Evolutionary conservation across 257 asterid genomes (phyloP).

Genomic region (Nicotiana benthamiana): DNA sequence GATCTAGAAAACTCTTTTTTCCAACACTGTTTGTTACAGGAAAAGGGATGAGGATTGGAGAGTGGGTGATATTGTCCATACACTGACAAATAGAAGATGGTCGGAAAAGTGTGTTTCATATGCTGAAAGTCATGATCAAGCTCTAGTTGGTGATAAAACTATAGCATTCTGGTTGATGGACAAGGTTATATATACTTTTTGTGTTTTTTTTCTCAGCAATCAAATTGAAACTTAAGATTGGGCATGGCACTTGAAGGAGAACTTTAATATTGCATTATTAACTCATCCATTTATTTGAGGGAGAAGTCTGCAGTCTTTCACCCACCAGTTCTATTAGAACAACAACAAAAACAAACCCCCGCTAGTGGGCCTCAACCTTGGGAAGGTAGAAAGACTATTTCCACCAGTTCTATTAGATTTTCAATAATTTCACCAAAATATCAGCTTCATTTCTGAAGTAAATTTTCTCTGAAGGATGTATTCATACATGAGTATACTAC

Average conservation of each 20-base stretch:
- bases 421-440: background rate
- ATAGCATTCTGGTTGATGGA: slow-evolving; percentile 99
- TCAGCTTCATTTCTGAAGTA: background rate
- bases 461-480: background rate
- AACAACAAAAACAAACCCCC: too few relatives aligned
- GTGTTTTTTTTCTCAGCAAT: background rate
- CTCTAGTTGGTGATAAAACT: slow-evolving; percentile 96
- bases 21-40: slow-evolving; percentile 38
- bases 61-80: slow-evolving; percentile 81
- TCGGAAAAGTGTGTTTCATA: slow-evolving; percentile 77
- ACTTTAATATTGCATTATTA: background rate
- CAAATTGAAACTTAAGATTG: slow-evolving; percentile 1
- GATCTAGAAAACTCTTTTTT: slow-evolving; percentile 1
- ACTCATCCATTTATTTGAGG: background rate
- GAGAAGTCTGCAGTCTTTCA: background rate
- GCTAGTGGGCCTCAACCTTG: too few relatives aligned
- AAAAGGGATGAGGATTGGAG: slow-evolving; percentile 94
- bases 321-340: background rate
- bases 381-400: too few relatives aligned
- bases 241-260: background rate
- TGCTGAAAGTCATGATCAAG: slow-evolving; percentile 99
- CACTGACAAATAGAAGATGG: slow-evolving; percentile 95
- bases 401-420: background rate
- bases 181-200: slow-evolving; percentile 49
- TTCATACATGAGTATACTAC: background rate